Evolutionary conservation across 495 filamentous ascomycete genomes (phyloP).

Genomic region (Cercophora samala): DNA sequence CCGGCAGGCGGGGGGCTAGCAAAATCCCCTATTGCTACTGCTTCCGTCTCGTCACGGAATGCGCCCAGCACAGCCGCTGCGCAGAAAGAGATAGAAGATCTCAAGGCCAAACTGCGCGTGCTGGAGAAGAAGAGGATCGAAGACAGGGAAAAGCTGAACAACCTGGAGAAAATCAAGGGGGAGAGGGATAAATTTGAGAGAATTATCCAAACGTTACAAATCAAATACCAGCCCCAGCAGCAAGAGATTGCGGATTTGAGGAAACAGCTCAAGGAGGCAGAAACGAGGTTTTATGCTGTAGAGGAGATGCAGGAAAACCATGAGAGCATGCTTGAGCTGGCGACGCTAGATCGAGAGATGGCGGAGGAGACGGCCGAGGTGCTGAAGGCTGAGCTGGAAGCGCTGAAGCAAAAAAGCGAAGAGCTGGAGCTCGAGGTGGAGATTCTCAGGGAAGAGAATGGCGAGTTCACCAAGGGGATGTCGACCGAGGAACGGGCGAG

Average conservation of each 20-base stretch:
- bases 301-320: slow-evolving; percentile 75
- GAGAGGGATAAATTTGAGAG: slow-evolving; percentile 83
- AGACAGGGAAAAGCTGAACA: slow-evolving; percentile 83
- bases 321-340: slow-evolving; percentile 81
- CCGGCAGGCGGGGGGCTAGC: slow-evolving; percentile 31
- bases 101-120: slow-evolving; percentile 73
- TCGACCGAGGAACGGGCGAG: slow-evolving; percentile 82
- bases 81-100: slow-evolving; percentile 68
- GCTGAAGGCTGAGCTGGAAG: slow-evolving; percentile 75
- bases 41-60: slow-evolving; percentile 15
- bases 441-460: slow-evolving; percentile 81
- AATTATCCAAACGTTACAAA: slow-evolving; percentile 88
- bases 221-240: slow-evolving; percentile 83
- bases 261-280: slow-evolving; percentile 72
- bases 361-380: slow-evolving; percentile 88
- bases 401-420: slow-evolving; percentile 67
- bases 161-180: slow-evolving; percentile 67
- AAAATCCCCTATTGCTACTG: slow-evolving; percentile 19
- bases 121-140: slow-evolving; percentile 80
- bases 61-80: slow-evolving; percentile 42
- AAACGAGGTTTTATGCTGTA: slow-evolving; percentile 62
- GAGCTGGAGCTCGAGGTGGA: slow-evolving; percentile 87
- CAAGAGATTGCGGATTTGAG: slow-evolving; percentile 74
- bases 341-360: slow-evolving; percentile 89
- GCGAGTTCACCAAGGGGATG: slow-evolving; percentile 76